Conservation (phyloP, 2,329 filamentous ascomycete species). For the Sarocladium oryzae region DNA sequence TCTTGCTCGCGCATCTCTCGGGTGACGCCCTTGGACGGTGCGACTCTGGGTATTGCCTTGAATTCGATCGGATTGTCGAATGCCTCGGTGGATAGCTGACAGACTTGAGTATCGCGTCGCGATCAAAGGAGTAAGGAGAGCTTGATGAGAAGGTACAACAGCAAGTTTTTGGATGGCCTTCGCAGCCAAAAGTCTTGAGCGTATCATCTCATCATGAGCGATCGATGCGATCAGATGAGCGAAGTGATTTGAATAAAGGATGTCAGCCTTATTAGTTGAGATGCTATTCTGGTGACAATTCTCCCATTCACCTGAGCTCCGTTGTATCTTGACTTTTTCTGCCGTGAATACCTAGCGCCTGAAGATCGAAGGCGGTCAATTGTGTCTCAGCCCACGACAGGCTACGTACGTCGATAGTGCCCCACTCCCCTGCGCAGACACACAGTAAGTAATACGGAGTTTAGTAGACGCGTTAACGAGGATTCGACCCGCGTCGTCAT, state of each 20-base stretch:
- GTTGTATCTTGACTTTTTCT: constrained; percentile 18
- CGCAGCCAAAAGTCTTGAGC: constrained; percentile 16
- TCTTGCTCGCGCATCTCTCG: background rate
- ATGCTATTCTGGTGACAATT: too few species aligned
- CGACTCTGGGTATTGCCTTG: constrained; percentile 1
- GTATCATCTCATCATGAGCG: constrained; percentile 22
- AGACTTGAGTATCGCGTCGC: constrained; percentile 32
- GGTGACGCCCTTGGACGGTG: constrained; percentile 9
- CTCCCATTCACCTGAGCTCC: too few species aligned
- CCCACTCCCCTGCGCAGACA: background rate
- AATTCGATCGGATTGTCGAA: constrained; percentile 43
- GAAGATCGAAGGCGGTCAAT: background rate
- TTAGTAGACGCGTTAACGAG: constrained; percentile 1
- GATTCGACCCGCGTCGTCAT: constrained; percentile 1
- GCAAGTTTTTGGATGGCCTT: background rate
- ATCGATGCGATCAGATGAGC: background rate
- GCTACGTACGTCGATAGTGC: background rate
- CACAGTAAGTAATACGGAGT: too few species aligned
- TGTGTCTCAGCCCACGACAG: background rate
- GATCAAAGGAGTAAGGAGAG: background rate
- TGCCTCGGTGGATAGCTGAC: constrained; percentile 63
- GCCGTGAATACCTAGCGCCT: constrained; percentile 10
- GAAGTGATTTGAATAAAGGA: too few species aligned
- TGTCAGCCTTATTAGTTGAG: too few species aligned
- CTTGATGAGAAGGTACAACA: background rate